These are phyloP conservation scores for Termitomyces titanicus DNA, from an alignment of 768 basidiomycete genomes.

Conservation along the genomic window DNA sequence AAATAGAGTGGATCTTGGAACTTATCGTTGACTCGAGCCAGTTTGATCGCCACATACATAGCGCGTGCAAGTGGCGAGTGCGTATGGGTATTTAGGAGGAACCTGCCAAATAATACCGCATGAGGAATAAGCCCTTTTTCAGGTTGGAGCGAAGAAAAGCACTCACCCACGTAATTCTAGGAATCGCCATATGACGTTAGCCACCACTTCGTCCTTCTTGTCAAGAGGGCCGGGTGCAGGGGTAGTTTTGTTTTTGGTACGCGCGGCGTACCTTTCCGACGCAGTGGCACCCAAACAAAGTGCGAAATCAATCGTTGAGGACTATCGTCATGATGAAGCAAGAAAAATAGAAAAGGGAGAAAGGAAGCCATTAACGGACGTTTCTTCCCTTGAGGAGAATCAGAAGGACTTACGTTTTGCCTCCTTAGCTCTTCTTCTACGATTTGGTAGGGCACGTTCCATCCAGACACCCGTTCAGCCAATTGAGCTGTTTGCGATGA, in stretches of 20 bases:
- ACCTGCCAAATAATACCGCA: constrained; percentile 43
- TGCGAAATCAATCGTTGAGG: constrained; percentile 95
- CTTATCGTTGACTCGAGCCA: constrained; percentile 88
- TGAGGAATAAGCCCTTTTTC: constrained; percentile 7
- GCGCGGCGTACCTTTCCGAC: constrained; percentile 71
- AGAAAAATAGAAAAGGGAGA: constrained; percentile 12
- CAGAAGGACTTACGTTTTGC: constrained; percentile 75
- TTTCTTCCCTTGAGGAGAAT: constrained; percentile 17
- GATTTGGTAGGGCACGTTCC: constrained; percentile 82
- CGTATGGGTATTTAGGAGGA: constrained; percentile 82
- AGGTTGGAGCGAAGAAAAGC: constrained; percentile 5
- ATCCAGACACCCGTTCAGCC: constrained; percentile 82
- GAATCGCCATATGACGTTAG: constrained; percentile 98
- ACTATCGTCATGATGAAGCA: constrained; percentile 43
- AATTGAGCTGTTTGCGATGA: constrained; percentile 79
- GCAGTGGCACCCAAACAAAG: constrained; percentile 91
- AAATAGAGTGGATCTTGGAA: constrained; percentile 96
- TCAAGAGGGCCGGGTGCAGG: constrained; percentile 53
- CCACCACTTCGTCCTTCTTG: constrained; percentile 98
- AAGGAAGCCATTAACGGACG: constrained; percentile 22
- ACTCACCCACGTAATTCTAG: constrained; percentile 65
- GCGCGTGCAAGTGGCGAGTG: constrained; percentile 91
- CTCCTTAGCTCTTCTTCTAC: constrained; percentile 94
- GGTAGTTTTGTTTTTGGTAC: constrained; percentile 70
- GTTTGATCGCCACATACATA: constrained; percentile 78